Evolutionary conservation across 2,329 filamentous ascomycete species (phyloP), one percentile per base, ranked within the genome.

Genomic region (Emmonsiellopsis sp.): DNA sequence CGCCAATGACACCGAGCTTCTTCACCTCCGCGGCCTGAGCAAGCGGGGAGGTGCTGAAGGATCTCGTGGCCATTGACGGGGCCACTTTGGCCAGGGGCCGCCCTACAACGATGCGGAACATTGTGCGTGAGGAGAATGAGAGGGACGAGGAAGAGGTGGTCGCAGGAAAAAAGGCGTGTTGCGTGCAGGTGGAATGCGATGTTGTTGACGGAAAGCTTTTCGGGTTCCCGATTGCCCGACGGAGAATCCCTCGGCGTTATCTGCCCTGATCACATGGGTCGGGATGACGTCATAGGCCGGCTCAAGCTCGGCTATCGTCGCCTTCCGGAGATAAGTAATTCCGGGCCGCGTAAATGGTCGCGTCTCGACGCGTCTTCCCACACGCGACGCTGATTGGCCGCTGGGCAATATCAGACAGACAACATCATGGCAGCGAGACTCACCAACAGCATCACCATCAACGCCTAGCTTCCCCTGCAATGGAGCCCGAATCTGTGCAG

Each of bases 1-100:
- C 91, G 60, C 93, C 93, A 65, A 98, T 79, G 49, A 98, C 92
- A 65, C 92, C 93, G 42, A 98, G 75, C 61, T 82, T 86, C 75
- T 91, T 94, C 57, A 98, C 85, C 65, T 91, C 83, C 56, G 76
- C 76, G 11, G 82, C 82, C 62, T 75, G 67, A 43, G 79, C 77
- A 45, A 77, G 73, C 44, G 82, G 71, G 40, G 80, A 83, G 35
- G 83, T 84, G 75, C 86, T 91, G 73, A 94, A 95, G 64, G 70
- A 73, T 63, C 86, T 70, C 52, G 59, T 57, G 26, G 67, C 67
- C 55, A 68, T 68, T 62, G 66, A 61, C 34, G 68, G 66, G 55
- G 65, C 63, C 54, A 62, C 65, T 37, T 61, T 64, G 57, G 62
- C 60, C 52, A 67, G 57, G 8, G 60, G 50, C 34, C 61, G 58